phyloP scores from a whole-genome alignment of 805 yeast genomes.

The Candida mattraensis region DNA sequence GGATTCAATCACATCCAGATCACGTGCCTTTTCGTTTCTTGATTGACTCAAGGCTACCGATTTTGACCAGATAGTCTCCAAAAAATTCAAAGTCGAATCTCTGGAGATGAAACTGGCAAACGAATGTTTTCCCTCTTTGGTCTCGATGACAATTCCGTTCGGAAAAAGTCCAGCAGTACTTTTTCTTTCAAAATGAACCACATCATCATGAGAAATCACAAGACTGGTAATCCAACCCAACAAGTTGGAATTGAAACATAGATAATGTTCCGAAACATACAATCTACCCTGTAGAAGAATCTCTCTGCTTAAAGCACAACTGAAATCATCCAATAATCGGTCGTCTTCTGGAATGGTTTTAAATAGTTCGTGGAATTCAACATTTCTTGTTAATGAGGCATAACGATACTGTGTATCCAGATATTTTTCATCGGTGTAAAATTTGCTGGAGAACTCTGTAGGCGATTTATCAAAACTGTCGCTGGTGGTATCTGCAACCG shows the following conservation, averaged over 20 bases:
- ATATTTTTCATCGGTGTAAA: slow-evolving; percentile 59
- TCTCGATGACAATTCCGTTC: slow-evolving; percentile 77
- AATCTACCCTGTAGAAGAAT: slow-evolving; percentile 85
- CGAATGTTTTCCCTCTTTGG: slow-evolving; percentile 61
- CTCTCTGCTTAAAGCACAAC: slow-evolving; percentile 87
- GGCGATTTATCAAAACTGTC: slow-evolving; percentile 19
- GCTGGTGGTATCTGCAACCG: slow-evolving; percentile 14
- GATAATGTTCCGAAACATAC: slow-evolving; percentile 71
- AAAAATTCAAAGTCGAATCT: slow-evolving; percentile 70
- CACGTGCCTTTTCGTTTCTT: slow-evolving; percentile 27
- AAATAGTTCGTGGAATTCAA: slow-evolving; percentile 78
- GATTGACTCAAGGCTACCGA: slow-evolving; percentile 33
- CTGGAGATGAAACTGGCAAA: slow-evolving; percentile 88
- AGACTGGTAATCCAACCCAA: slow-evolving; percentile 90
- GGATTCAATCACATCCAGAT: slow-evolving; percentile 22
- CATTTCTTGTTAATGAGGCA: slow-evolving; percentile 63
- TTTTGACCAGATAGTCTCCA: slow-evolving; percentile 68
- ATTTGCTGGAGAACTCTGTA: slow-evolving; percentile 35
- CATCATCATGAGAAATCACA: slow-evolving; percentile 68
- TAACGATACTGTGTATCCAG: slow-evolving; percentile 59
- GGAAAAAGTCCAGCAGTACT: slow-evolving; percentile 88
- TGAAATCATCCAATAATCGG: slow-evolving; percentile 77
- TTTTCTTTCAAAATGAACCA: slow-evolving; percentile 72
- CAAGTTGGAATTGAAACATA: slow-evolving; percentile 85
- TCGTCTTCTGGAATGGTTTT: slow-evolving; percentile 67